Conservation (phyloP, 352 stramenopile genomes). For the Phytophthora sp. region DNA sequence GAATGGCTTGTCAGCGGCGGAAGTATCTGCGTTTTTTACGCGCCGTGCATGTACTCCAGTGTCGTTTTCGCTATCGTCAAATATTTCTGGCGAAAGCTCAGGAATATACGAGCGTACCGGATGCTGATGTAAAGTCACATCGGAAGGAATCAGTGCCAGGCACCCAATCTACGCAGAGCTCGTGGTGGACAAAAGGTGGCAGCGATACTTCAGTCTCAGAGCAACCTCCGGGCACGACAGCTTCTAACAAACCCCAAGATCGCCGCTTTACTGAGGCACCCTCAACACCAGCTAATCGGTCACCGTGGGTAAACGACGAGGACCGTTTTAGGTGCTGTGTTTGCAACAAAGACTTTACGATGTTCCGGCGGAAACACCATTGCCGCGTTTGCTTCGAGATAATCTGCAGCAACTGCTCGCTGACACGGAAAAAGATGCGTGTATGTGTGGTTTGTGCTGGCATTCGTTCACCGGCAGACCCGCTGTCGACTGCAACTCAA, state of each 20-base stretch:
- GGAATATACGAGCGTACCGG: too few species aligned
- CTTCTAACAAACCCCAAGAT: neutral
- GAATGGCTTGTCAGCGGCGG: neutral
- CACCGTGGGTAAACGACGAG: slow-evolving; percentile 15
- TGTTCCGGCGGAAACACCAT: slow-evolving; percentile 19
- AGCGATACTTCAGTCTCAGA: neutral
- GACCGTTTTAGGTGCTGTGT: slow-evolving; percentile 5
- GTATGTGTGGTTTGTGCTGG: slow-evolving; percentile 6
- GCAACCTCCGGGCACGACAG: neutral
- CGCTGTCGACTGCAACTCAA: neutral
- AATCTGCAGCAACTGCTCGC: slow-evolving; percentile 12
- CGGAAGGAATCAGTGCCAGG: too few species aligned
- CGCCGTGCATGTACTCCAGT: slow-evolving; percentile 7
- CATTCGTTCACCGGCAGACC: neutral
- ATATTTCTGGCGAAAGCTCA: neutral
- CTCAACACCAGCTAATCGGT: neutral
- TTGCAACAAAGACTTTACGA: slow-evolving; percentile 13
- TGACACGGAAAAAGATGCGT: slow-evolving; percentile 18
- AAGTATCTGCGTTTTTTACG: slow-evolving; percentile 5
- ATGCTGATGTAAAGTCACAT: too few species aligned
- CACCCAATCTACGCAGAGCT: neutral
- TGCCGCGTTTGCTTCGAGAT: slow-evolving; percentile 20
- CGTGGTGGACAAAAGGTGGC: neutral
- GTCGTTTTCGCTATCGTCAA: slow-evolving; percentile 9
- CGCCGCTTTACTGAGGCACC: neutral